Base-by-base conservation (phyloP, 1,139 yeast species). In the Chernovozyma sophiae-reginae region DNA sequence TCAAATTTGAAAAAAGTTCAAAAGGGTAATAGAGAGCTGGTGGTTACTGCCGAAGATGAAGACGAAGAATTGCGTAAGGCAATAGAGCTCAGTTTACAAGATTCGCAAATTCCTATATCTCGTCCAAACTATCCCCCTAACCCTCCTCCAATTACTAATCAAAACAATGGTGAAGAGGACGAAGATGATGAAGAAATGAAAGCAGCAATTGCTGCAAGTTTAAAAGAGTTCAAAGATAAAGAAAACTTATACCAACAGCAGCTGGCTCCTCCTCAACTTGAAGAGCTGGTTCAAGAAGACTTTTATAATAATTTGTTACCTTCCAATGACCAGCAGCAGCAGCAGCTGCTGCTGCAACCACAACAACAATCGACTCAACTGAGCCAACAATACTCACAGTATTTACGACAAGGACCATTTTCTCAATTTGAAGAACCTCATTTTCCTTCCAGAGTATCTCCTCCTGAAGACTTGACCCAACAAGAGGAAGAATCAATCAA, bases 141-240 rank as follows among this genome's bases (percentile, higher is more conserved):
- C 4, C 37, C 44, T 12, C 41, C 45, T 8, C 32, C 44, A 14
- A 32, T 37, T 19, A 37, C 43, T 6, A 43, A 38, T 2, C 42
- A 34, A 3, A 18, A 37, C 10, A 22, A 30, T 3, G 36, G 13
- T 20, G 41, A 41, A 6, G 73, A 58, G 3, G 86, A 79, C 2
- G 94, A 83, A 7, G 86, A 85, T 23, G 97, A 92, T 47, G 94
- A 83, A 25, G 96, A 87, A 31, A 74, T 92, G 80, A 85, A 81
- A 55, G 95, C 94, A 1, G 98, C 97, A 0, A 89, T 92, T 43
- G 96, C 86, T n/a, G 97, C 96, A 1, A 86, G 96, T 59, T 69
- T 92, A 45, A 71, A 74, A 41, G 96, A 87, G 43, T 73, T 83
- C 56, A 77, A 82, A 47, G 62, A 55, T n/a, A 60, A 61, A 54